Evolutionary conservation across 1,139 yeast species (phyloP), one percentile per base, ranked within the genome.

Genomic region (Magnusiomyces ingens): DNA sequence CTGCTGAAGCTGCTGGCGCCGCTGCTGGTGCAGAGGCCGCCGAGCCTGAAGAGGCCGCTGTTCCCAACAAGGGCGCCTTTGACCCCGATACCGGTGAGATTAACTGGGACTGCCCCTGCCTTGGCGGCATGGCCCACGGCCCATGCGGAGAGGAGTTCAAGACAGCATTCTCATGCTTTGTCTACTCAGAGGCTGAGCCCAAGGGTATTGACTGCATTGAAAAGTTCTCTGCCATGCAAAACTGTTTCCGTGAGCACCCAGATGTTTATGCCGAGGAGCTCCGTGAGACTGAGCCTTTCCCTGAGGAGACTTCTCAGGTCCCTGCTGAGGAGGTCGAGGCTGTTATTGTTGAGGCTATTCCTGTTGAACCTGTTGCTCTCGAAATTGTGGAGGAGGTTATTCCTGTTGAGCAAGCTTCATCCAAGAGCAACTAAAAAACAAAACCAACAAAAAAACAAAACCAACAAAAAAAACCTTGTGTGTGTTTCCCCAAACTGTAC

Each of bases 91-190:
- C 99, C 5, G 99, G 99, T 42, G 99, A 93, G 70, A 94, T 94
- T 72, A 93, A 94, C 81, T 94, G 99, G 99, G 99, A 94, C 67
- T 94, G 99, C 70, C 97, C 99, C n/a, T 94, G 99, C 73, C 77
- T 94, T 57, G 99, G 99, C 44, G 99, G 99, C 51, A 93, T 93
- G 98, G 98, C 99, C 45, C 78, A 90, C 60, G 99, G 99, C 0
- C 97, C 99, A 56, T 91, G 99, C 72, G 99, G 99, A 55, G 96
- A 88, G 68, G 97, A 93, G 72, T 93, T 91, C 77, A 91, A 93
- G 75, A 93, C 81, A 55, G 98, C 99, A 0, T 94, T 94, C 69
- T 79, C 96, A 10, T 94, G 99, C 71, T 94, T 94, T 67, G 93
- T 94, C 42, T 91, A 86, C 75, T 90, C 98, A 12, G 90, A 85